Evolutionary conservation across 805 yeast genomes (phyloP).

Genomic region (Saccharomycopsis selenospora): DNA sequence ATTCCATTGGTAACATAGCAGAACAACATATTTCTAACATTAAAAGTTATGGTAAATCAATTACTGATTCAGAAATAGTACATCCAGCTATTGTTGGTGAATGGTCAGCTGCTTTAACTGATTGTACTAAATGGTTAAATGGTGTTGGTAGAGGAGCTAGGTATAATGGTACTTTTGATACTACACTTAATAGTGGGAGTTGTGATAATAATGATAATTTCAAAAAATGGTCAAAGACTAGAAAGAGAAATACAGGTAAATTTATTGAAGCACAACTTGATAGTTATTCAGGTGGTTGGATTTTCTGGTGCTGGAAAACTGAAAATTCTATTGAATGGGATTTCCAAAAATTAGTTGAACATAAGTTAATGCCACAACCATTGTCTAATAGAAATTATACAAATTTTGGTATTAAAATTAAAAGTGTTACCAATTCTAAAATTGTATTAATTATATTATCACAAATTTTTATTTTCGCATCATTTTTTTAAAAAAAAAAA

Average conservation of each 20-base stretch:
- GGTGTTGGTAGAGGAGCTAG: slow-evolving; percentile 83
- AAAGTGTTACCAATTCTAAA: too few species aligned
- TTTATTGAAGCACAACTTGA: slow-evolving; percentile 89
- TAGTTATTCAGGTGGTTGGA: slow-evolving; percentile 83
- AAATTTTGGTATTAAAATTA: too few species aligned
- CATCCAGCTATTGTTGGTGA: slow-evolving; percentile 82
- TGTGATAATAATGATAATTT: slow-evolving; percentile 49
- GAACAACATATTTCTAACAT: slow-evolving; percentile 54
- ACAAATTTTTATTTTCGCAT: too few species aligned
- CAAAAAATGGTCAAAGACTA: slow-evolving; percentile 51
- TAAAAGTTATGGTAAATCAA: slow-evolving; percentile 41
- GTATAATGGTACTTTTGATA: slow-evolving; percentile 53
- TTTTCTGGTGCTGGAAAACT: slow-evolving; percentile 91
- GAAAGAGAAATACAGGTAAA: slow-evolving; percentile 51
- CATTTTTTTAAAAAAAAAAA: too few species aligned
- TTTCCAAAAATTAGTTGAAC: slow-evolving; percentile 47
- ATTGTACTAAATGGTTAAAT: slow-evolving; percentile 82
- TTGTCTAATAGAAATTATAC: slow-evolving; percentile 59
- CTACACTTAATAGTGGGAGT: slow-evolving; percentile 43
- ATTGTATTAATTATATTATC: too few species aligned
- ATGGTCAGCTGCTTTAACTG: slow-evolving; percentile 89
- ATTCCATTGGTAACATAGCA: slow-evolving; percentile 49
- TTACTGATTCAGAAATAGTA: slow-evolving; percentile 35
- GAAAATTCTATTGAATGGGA: slow-evolving; percentile 86
- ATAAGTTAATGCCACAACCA: slow-evolving; percentile 77